Evolutionary conservation across 1,139 yeast genomes (phyloP), one percentile per base, ranked within the genome.

Genomic region (Kluyveromyces sp.): DNA sequence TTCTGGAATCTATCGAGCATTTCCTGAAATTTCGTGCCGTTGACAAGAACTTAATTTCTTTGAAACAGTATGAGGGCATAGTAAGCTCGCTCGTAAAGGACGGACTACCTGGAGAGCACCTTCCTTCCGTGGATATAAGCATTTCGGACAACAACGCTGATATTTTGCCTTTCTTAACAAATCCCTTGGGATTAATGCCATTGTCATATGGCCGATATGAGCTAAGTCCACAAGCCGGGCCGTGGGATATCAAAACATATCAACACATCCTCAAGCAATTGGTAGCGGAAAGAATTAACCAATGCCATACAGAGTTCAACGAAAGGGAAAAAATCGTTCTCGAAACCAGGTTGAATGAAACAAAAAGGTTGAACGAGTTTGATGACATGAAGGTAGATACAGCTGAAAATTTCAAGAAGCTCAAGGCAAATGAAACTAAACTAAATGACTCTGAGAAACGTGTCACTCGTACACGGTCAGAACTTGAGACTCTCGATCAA

Each of bases 381-480:
- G 92, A 83, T 57, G 59, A 57, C 1, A 49, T 60, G 33, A 75
- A 78, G 53, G 69, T 64, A 2, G 56, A 62, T 16, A 73, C 79
- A 16, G 83, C 80, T 0, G 63, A 58, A 2, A 56, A 63, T 18
- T 81, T 76, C 56, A 69, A 69, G 42, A 66, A 68, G 39, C 61
- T 73, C 11, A 71, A 77, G 44, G 69, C 68, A 25, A 54, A 71
- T 17, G 77, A 77, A 49, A 80, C 77, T 26, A 68, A 67, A 17
- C 74, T 77, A 1, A 60, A 57, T n/a, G 65, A 68, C 8, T 63
- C 71, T 7, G 78, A 71, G 40, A 74, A 73, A 54, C 73, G 73
- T 49, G 63, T 71, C 15, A 73, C 65, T 8, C 70, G 77, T 43
- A 60, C 70, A 1, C 74, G 53, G 18, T 43, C 55, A n/a, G 77